These are phyloP conservation scores for Porphyrellus sp. DNA, from an alignment of 1,284 basidiomycete species.

Conservation along the genomic window DNA sequence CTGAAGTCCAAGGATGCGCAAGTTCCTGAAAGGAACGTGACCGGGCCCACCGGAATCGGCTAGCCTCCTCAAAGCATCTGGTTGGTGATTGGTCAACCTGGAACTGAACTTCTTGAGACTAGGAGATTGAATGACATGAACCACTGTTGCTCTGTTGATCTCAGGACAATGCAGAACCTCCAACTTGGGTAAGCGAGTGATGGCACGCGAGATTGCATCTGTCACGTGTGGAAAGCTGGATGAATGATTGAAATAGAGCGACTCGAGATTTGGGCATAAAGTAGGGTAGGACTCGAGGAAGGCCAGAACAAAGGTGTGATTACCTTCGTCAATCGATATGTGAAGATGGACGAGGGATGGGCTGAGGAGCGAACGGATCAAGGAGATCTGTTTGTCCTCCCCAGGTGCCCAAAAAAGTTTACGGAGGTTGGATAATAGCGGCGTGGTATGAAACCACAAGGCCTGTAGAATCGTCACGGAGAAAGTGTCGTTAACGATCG, in stretches of 20 bases:
- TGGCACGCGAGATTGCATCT: constrained; percentile 7
- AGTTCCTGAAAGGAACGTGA: neutral
- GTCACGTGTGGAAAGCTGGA: neutral
- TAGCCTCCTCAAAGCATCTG: neutral
- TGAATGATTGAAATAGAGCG: neutral
- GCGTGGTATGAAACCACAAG: constrained; percentile 3
- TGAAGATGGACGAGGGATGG: constrained; percentile 11
- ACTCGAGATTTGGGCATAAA: constrained; percentile 15
- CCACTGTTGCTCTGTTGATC: neutral
- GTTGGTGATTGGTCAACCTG: neutral
- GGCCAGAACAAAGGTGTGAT: neutral
- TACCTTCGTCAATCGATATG: neutral
- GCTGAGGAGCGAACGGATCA: constrained; percentile 12
- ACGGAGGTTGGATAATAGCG: constrained; percentile 18
- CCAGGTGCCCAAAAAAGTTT: constrained; percentile 3
- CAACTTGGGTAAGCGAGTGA: neutral
- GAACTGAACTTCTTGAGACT: neutral
- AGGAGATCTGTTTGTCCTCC: neutral
- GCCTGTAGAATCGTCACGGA: constrained; percentile 7
- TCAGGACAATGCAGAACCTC: neutral
- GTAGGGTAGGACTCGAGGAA: constrained; percentile 4
- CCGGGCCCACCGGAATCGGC: neutral
- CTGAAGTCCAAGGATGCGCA: neutral
- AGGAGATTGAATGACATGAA: neutral
- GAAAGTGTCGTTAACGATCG: neutral